A percentile compares a stretch with the other conserved stretches of the same genome.
These are phyloP conservation scores for Berberis vulgaris DNA, from an alignment of 164 flowering plant genomes.

Conservation along the genomic window DNA sequence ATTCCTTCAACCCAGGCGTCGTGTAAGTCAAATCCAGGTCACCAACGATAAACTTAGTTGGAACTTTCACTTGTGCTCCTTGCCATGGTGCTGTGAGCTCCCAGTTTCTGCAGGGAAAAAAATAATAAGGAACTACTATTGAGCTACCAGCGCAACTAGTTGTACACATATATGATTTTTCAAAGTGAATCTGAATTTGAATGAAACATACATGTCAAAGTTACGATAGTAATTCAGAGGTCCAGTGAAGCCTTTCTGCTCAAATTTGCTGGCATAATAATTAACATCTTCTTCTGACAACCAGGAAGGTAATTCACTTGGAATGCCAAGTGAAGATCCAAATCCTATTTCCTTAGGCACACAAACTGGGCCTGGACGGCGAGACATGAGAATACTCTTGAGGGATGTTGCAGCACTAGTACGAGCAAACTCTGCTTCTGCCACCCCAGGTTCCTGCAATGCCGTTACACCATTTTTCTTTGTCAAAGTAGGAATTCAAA, in stretches of 20 bases:
- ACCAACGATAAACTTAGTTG: no score
- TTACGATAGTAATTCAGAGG: constrained; percentile 24
- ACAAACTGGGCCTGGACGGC: constrained; percentile 31
- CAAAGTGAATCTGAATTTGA: no score
- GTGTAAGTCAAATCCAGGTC: no score
- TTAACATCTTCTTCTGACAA: constrained; percentile 51
- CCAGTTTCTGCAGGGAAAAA: no score
- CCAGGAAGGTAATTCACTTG: constrained; percentile 45
- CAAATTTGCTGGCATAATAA: constrained; percentile 48
- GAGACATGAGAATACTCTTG: constrained; percentile 27
- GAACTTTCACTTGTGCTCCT: no score
- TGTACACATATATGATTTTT: no score
- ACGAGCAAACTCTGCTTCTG: constrained; percentile 47
- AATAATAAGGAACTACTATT: no score
- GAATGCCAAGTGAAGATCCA: constrained; percentile 7
- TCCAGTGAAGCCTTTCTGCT: constrained; percentile 58
- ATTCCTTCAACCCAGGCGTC: no score
- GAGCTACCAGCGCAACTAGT: no score
- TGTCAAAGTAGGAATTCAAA: not conserved
- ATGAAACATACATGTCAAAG: no score
- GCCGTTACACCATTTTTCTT: not conserved
- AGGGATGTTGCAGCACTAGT: constrained; percentile 24
- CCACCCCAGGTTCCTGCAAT: constrained; percentile 46
- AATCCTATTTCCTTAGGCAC: constrained; percentile 37
- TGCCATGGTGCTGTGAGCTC: no score